phyloP scores from a whole-genome alignment of 225 moss, liverwort and hornwort species.

The Straminergon stramineum region DNA sequence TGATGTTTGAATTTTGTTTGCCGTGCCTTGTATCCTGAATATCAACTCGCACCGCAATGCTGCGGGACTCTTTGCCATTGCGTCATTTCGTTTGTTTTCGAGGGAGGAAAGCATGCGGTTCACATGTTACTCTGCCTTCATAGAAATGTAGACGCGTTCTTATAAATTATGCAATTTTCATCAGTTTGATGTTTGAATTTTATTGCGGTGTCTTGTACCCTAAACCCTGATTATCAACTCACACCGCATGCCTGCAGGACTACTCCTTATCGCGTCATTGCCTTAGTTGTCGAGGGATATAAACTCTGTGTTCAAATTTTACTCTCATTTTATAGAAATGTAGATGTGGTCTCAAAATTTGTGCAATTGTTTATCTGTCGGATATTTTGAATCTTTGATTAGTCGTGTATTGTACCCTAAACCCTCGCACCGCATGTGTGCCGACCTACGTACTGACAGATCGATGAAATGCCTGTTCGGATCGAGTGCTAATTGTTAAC shows the following conservation, averaged over 20 bases:
- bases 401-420: neutral
- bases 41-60: neutral
- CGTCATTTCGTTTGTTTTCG: neutral
- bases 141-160: neutral
- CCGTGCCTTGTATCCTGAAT: neutral
- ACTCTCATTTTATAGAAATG: neutral
- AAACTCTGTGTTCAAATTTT: neutral
- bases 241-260: neutral
- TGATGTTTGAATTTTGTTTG: neutral
- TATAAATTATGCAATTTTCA: neutral
- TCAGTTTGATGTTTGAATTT: neutral
- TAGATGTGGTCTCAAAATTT: neutral
- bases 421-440: neutral
- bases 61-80: neutral
- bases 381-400: neutral
- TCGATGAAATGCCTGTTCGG: neutral
- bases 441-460: neutral
- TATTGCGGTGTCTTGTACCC: neutral
- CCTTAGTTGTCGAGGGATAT: neutral
- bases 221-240: neutral
- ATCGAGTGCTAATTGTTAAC: conserved; percentile 23
- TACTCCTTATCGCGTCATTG: neutral
- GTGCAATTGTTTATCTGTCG: neutral
- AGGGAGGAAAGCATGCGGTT: neutral
- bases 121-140: neutral